Evolutionary conservation across 2,329 filamentous ascomycete genomes (phyloP).

Genomic region (Penicillium digitatum): DNA sequence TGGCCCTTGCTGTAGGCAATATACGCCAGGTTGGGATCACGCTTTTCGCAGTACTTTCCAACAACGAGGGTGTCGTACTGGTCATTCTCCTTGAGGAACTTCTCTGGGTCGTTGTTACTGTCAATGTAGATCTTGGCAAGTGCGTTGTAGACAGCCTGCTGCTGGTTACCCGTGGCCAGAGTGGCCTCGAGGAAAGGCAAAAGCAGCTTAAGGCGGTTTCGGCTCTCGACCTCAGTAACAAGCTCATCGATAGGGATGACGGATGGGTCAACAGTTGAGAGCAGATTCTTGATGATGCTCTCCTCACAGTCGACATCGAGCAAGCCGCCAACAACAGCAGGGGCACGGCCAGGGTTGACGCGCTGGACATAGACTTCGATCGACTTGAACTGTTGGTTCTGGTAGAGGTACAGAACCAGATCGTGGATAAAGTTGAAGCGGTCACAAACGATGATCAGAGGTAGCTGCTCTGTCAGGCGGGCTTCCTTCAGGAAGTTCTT

Average conservation of each 20-base stretch:
- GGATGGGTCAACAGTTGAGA: slow-evolving; percentile 76
- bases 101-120: slow-evolving; percentile 95
- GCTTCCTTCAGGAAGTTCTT: slow-evolving; percentile 99
- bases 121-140: slow-evolving; percentile 99
- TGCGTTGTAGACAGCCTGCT: slow-evolving; percentile 95
- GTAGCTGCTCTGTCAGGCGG: slow-evolving; percentile 83
- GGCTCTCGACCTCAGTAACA: slow-evolving; percentile 87
- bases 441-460: slow-evolving; percentile 96
- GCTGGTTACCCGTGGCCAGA: slow-evolving; percentile 82
- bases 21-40: slow-evolving; percentile 90
- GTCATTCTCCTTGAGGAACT: slow-evolving; percentile 95
- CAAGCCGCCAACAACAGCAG: slow-evolving; percentile 86
- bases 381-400: slow-evolving; percentile 98
- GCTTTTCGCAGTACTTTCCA: slow-evolving; percentile 98
- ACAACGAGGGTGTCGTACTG: slow-evolving; percentile 89
- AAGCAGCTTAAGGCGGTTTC: slow-evolving; percentile 92
- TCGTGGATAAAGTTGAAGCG: slow-evolving; percentile 99
- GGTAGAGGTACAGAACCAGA: slow-evolving; percentile 91
- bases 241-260: slow-evolving; percentile 92
- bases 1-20: slow-evolving; percentile 96
- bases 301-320: slow-evolving; percentile 98
- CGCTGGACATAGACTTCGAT: slow-evolving; percentile 98
- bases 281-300: slow-evolving; percentile 86
- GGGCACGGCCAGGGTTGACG: slow-evolving; percentile 86
- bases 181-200: slow-evolving; percentile 94